Evolutionary conservation across 164 flowering plant genomes (phyloP), one percentile per base, ranked within the genome.

Genomic region (Sedum album): DNA sequence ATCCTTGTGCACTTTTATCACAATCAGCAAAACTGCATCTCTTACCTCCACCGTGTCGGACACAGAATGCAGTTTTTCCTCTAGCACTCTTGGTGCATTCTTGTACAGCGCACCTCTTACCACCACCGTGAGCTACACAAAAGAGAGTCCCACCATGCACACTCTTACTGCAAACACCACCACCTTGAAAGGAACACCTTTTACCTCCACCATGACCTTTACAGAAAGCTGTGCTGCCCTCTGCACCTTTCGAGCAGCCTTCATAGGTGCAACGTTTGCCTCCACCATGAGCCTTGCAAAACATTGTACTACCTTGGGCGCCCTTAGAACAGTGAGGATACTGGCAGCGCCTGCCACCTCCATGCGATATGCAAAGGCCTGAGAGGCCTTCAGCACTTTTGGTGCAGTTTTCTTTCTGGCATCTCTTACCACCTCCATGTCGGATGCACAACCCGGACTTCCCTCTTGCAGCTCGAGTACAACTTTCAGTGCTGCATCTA

Each of bases 181-280:
- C 72, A 26, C 72, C 76, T 65, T 57, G 35, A 39, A 46, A 57
- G 7, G 88, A 76, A 65, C 98, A 93, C 62, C 98, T 80, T 69
- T 91, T 91, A 2, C 98, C 98, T 7, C 98, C 98, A 36, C 98
- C 98, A 70, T 93, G 98, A 10, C 90, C 97, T 77, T 93, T 93
- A 68, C 98, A 93, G 49, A 80, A 87, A 2, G 87, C 80, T 1
- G 98, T 93, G 80, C 95, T 93, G 60, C 98, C 98, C 70, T 93
- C 96, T 31, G 96, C 98, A 23, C 98, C 98, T 68, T 90, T 93
- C 6, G 85, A 85, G 81, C 98, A 93, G 6, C 88, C 93, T 26
- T 68, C 69, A 66, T 72, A 75, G 0, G 89, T 85, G 77, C 98
- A 91, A 66, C 97, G 80, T 73, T 85, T 88, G 2, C 96, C 96